These are phyloP conservation scores for Pholiota molesta DNA, from an alignment of 768 basidiomycete species.

Conservation along the genomic window DNA sequence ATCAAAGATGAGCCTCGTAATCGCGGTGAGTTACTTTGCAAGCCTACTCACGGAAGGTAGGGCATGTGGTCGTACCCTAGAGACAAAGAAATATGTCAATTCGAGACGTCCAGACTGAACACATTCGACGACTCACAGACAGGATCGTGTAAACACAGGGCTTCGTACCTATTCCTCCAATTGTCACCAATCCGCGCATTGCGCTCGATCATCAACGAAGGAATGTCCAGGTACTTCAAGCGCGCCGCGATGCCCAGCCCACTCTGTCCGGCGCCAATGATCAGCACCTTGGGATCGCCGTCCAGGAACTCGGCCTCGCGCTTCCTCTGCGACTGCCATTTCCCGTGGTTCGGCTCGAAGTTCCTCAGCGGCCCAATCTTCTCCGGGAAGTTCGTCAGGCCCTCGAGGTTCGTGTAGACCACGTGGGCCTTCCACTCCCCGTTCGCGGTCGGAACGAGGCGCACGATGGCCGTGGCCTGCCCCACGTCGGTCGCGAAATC, in stretches of 20 bases:
- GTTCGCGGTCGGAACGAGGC: constrained; percentile 48
- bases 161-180: constrained; percentile 63
- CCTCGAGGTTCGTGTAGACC: constrained; percentile 53
- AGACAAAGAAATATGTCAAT: not conserved
- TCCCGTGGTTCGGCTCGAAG: constrained; percentile 45
- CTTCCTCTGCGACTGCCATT: constrained; percentile 48
- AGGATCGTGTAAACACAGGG: constrained; percentile 56
- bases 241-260: constrained; percentile 60
- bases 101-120: not conserved
- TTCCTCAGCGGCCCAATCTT: constrained; percentile 43
- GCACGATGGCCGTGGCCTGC: constrained; percentile 44
- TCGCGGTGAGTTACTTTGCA: not conserved
- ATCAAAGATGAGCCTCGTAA: not conserved
- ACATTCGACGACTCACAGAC: constrained; percentile 38
- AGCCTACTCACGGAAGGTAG: constrained; percentile 46
- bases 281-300: constrained; percentile 52
- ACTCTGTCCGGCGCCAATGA: constrained; percentile 59
- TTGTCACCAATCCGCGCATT: constrained; percentile 55
- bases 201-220: constrained; percentile 56
- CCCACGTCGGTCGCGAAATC: constrained; percentile 50
- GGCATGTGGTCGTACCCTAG: constrained; percentile 58
- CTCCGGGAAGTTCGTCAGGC: constrained; percentile 46
- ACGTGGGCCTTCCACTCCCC: constrained; percentile 57
- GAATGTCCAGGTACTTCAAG: constrained; percentile 52
- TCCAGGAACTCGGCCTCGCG: constrained; percentile 46